Conservation (phyloP, 2,329 filamentous ascomycete species). For the Cladosporium sp. region DNA sequence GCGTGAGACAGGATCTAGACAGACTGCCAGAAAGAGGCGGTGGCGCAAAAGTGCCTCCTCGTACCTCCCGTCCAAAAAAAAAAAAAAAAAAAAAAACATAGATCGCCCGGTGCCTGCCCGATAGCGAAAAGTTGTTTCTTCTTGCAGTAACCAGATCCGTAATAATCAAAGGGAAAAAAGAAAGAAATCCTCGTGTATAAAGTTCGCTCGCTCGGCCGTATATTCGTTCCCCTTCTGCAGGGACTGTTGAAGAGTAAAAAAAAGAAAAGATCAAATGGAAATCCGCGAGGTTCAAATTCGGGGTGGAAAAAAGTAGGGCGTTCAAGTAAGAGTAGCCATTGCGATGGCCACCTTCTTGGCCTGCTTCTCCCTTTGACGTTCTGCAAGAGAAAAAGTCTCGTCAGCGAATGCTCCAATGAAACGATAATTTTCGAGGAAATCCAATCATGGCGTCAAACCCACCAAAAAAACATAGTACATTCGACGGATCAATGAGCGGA, state of each 20-base stretch:
- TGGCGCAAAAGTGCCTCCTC: too few relatives aligned
- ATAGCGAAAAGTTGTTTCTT: too few relatives aligned
- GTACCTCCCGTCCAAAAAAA: too few relatives aligned
- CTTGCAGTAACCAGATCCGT: too few relatives aligned
- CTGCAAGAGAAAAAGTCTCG: not conserved
- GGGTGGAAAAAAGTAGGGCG: not conserved
- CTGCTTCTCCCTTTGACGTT: constrained; percentile 5
- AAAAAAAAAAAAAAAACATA: too few relatives aligned
- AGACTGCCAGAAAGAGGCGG: too few relatives aligned
- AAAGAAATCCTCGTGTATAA: not conserved
- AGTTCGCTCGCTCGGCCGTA: not conserved
- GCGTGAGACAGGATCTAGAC: too few relatives aligned
- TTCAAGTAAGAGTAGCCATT: constrained; percentile 13
- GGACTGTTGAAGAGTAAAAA: not conserved
- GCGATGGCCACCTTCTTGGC: constrained; percentile 13
- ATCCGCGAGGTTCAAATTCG: too few relatives aligned
- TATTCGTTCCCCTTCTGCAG: not conserved
- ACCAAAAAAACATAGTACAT: not conserved
- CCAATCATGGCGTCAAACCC: constrained; percentile 7
- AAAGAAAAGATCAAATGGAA: not conserved
- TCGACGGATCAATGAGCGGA: constrained; percentile 54
- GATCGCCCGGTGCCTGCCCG: too few relatives aligned
- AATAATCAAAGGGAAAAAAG: not conserved
- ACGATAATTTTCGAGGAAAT: not conserved
- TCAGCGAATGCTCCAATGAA: not conserved